Conservation (phyloP, 176 grass and related monocot species). For the Ananas comosus region DNA sequence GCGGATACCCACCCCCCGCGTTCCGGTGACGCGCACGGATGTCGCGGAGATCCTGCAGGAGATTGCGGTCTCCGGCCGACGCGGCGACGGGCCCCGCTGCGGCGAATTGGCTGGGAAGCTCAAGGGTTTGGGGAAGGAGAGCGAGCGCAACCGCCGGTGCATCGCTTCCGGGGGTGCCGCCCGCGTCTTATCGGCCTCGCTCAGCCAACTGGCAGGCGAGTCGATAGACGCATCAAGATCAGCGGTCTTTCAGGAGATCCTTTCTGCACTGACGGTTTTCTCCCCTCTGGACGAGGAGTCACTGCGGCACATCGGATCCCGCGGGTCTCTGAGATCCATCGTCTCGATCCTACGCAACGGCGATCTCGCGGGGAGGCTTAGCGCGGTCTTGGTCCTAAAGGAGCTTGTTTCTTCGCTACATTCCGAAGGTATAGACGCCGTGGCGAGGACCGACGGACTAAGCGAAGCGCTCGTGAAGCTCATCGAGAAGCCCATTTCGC, state of each 20-base stretch:
- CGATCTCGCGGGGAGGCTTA: constrained; percentile 29
- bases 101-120: constrained; percentile 15
- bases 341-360: constrained; percentile 31
- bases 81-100: constrained; percentile 26
- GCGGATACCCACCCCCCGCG: constrained; percentile 57
- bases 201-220: constrained; percentile 27
- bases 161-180: constrained; percentile 23
- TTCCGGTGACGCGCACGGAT: constrained; percentile 30
- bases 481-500: constrained; percentile 36
- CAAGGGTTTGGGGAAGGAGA: constrained; percentile 53
- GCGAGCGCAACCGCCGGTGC: constrained; percentile 46
- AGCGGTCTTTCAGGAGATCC: constrained; percentile 31
- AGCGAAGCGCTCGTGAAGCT: constrained; percentile 34
- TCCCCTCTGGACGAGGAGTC: constrained; percentile 56
- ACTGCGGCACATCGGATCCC: constrained; percentile 33
- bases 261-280: constrained; percentile 37
- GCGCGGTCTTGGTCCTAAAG: constrained; percentile 43
- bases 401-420: constrained; percentile 42
- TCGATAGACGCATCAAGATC: constrained; percentile 2
- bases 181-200: constrained; percentile 17
- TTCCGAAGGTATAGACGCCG: constrained; percentile 16
- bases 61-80: constrained; percentile 13
- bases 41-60: constrained; percentile 28
- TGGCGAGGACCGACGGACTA: constrained; percentile 18
- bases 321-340: constrained; percentile 33